Conservation (phyloP, 2,329 filamentous ascomycete species). For the Trichoderma citrinoviride region DNA sequence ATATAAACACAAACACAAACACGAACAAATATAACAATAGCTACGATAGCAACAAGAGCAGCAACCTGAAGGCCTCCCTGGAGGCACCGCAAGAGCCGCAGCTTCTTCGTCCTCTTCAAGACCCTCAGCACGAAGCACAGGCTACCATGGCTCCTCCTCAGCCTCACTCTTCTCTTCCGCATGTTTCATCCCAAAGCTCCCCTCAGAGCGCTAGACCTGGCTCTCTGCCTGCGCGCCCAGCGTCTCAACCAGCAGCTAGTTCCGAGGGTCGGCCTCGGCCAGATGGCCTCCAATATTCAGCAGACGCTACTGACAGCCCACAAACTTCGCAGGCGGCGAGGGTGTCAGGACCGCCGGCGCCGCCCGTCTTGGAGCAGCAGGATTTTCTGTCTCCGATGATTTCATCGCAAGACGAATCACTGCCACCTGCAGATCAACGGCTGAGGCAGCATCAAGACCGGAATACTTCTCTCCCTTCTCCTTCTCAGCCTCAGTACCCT, state of each 20-base stretch:
- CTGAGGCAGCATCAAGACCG: not conserved
- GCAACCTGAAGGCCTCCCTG: not conserved
- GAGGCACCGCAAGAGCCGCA: not conserved
- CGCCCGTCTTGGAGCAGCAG: too few species aligned
- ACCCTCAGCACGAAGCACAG: not conserved
- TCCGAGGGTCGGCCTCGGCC: not conserved
- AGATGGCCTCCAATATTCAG: not conserved
- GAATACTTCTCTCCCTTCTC: not conserved
- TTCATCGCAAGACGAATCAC: not conserved
- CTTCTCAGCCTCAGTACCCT: not conserved
- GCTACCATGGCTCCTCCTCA: not conserved
- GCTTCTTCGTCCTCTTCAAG: not conserved
- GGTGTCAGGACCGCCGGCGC: not conserved
- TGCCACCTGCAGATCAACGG: not conserved
- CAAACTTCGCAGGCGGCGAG: not conserved
- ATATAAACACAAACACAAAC: not conserved
- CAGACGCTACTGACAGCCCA: not conserved
- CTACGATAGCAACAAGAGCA: not conserved
- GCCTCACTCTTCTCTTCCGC: not conserved
- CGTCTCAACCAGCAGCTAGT: not conserved
- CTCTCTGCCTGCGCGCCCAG: not conserved
- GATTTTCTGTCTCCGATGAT: not conserved
- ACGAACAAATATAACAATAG: not conserved
- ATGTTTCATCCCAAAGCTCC: not conserved
- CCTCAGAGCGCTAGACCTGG: not conserved